A percentile compares a stretch with the other conserved stretches of the same genome.
phyloP scores from a whole-genome alignment of 805 yeast genomes.

The Cyberlindnera nakhonratchasimensis region DNA sequence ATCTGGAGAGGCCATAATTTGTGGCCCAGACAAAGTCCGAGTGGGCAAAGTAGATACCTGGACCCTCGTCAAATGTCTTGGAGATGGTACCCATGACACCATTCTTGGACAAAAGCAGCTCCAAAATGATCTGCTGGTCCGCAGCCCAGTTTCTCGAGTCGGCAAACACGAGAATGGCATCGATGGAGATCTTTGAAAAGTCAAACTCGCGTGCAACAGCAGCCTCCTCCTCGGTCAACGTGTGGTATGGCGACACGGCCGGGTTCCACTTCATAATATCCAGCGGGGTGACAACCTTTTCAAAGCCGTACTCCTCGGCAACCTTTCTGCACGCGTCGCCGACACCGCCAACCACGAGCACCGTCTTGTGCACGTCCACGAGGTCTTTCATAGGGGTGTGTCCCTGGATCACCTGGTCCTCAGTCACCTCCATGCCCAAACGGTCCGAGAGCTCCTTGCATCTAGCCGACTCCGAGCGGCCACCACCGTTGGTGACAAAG shows the following conservation, averaged over 20 bases:
- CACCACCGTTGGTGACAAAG: constrained; percentile 91
- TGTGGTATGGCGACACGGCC: constrained; percentile 80
- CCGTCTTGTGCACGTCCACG: constrained; percentile 63
- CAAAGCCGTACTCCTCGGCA: constrained; percentile 80
- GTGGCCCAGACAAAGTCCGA: constrained; percentile 95
- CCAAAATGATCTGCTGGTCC: constrained; percentile 86
- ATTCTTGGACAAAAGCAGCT: constrained; percentile 65
- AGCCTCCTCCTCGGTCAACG: constrained; percentile 67
- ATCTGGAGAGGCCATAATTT: constrained; percentile 73
- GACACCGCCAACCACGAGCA: constrained; percentile 84
- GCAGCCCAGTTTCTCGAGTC: constrained; percentile 93
- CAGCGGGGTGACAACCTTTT: constrained; percentile 75
- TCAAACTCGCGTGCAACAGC: constrained; percentile 52
- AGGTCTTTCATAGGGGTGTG: constrained; percentile 92
- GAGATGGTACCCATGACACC: constrained; percentile 86
- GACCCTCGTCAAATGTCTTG: constrained; percentile 70
- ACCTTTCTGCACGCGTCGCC: constrained; percentile 81
- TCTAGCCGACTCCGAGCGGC: constrained; percentile 72
- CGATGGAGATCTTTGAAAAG: constrained; percentile 63
- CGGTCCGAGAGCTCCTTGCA: constrained; percentile 66
- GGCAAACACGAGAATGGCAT: constrained; percentile 85
- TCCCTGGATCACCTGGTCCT: constrained; percentile 85
- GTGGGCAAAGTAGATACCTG: constrained; percentile 83
- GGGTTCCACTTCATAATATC: constrained; percentile 88
- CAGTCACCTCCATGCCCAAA: constrained; percentile 56